Conservation (phyloP, 2,329 filamentous ascomycete species). For the Alternaria solani region DNA sequence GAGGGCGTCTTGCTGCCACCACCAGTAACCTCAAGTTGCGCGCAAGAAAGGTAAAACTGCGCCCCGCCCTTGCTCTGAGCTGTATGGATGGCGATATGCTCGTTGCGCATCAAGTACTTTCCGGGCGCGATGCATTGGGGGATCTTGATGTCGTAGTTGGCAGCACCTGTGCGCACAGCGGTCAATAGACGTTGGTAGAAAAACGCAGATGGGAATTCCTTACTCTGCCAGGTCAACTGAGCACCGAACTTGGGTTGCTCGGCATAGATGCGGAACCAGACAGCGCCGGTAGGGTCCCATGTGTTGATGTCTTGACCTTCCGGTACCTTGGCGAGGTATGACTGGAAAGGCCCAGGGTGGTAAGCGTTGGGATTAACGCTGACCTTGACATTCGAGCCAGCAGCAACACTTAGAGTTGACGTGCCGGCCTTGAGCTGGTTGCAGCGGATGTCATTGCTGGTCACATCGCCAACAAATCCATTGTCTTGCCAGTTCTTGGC, state of each 20-base stretch:
- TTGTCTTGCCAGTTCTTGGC: slow-evolving; percentile 23
- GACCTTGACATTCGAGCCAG: slow-evolving; percentile 45
- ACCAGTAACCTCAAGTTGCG: slow-evolving; percentile 54
- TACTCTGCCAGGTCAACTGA: slow-evolving; percentile 18
- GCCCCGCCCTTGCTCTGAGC: slow-evolving; percentile 45
- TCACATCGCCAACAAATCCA: slow-evolving; percentile 23
- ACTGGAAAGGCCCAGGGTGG: slow-evolving; percentile 48
- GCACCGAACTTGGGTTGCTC: slow-evolving; percentile 18
- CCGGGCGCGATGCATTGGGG: slow-evolving; percentile 53
- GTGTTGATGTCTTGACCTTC: slow-evolving; percentile 38
- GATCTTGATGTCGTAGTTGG: slow-evolving; percentile 43
- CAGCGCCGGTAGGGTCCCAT: slow-evolving; percentile 45
- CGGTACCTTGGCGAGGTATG: slow-evolving; percentile 51
- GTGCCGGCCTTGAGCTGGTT: slow-evolving; percentile 25
- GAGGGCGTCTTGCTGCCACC: slow-evolving; percentile 47
- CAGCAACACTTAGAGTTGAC: slow-evolving; percentile 23
- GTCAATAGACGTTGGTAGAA: not conserved
- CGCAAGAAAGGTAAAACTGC: slow-evolving; percentile 58
- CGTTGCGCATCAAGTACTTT: slow-evolving; percentile 57
- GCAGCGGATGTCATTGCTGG: slow-evolving; percentile 40
- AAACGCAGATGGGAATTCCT: not conserved
- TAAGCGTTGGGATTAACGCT: slow-evolving; percentile 34
- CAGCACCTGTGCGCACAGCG: not conserved
- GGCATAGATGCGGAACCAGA: slow-evolving; percentile 48
- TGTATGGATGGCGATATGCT: slow-evolving; percentile 58